Base-by-base conservation (phyloP, 768 basidiomycete genomes). In the Paxillus ammoniavirescens region DNA sequence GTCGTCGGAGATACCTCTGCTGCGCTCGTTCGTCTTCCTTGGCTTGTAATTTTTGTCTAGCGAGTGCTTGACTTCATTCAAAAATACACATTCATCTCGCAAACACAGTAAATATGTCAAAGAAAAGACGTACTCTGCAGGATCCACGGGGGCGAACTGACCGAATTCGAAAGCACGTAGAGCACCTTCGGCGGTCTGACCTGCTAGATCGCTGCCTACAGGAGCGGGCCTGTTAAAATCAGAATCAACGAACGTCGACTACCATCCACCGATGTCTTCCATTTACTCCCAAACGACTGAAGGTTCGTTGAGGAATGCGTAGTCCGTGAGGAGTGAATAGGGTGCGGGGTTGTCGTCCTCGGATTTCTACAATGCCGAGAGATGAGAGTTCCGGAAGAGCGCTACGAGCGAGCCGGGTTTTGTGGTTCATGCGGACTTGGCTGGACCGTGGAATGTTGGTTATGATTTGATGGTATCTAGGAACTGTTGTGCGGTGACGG, bases 231-330 rank as follows among this genome's bases (percentile, higher is more conserved):
- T n/a, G n/a, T n/a, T n/a, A n/a, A n/a, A n/a, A n/a, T n/a, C n/a
- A n/a, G n/a, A n/a, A n/a, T n/a, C n/a, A n/a, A n/a, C n/a, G n/a
- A n/a, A n/a, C n/a, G n/a, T n/a, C n/a, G n/a, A n/a, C n/a, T n/a
- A n/a, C n/a, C n/a, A n/a, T n/a, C 91, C 91, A 55, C 96, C 93
- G 30, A 94, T 79, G 63, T 96, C 94, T 61, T 90, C 91, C 28
- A 97, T 72, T 17, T 86, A 82, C 71, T 96, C 94, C 94, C 94
- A 97, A 3, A 94, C 87, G 23, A 96, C 82, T 15, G 82, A 82
- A 0, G 84, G 75, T 65, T 96, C 93, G 52, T 82, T 68, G 2
- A 86, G 71, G 67, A 96, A 93, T n/a, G 85, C 82, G 38, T 89
- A 78, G 67, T 97, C 94, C 0, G 94, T 94, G 12, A 87, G 91